Base-by-base conservation (phyloP, 2,329 filamentous ascomycete genomes). In the Fusarium compactum region DNA sequence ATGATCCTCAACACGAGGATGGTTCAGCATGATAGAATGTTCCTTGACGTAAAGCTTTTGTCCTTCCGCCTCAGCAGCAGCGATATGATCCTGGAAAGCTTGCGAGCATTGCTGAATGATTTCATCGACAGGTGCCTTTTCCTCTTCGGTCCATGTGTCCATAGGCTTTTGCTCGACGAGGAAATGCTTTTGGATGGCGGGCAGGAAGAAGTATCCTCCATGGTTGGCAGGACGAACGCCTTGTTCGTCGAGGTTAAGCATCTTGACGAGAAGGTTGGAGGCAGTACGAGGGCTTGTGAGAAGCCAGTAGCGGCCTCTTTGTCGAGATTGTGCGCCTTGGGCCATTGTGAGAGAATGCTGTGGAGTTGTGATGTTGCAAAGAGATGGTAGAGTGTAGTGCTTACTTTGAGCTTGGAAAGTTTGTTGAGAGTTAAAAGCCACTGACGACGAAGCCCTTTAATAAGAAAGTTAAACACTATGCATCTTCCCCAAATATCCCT, bases 141-240 rank as follows among this genome's bases (percentile, higher is more conserved):
- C 69, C 6, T 72, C 67, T 1, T 65, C 57, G 1, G 67, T 72
- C 70, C 70, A 72, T 8, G 18, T 27, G 4, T 65, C 46, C 18
- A 71, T 65, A 1, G 59, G 51, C 24, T 62, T 72, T 8, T 45
- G n/a, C 5, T 38, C 22, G 2, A 70, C 11, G 8, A 40, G 14
- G 12, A 60, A 58, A n/a, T 53, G 67, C 6, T 58, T 60, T 12
- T 25, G 24, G 7, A 55, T 8, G 16, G 55, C 45, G 6, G 60
- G 59, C 2, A 72, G 45, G 34, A 72, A 72, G 60, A 72, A 72
- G 34, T 72, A 72, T 11, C 70, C 70, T 24, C 70, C 70, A 6
- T 62, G 12, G 2, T 12, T 22, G 6, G 63, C 54, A 8, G 70
- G 67, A 4, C 70, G 67, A 5, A 72, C 67, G 10, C 55, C 60